Conservation (phyloP, 179 eudicot genomes). For the Gypsophila paniculata region DNA sequence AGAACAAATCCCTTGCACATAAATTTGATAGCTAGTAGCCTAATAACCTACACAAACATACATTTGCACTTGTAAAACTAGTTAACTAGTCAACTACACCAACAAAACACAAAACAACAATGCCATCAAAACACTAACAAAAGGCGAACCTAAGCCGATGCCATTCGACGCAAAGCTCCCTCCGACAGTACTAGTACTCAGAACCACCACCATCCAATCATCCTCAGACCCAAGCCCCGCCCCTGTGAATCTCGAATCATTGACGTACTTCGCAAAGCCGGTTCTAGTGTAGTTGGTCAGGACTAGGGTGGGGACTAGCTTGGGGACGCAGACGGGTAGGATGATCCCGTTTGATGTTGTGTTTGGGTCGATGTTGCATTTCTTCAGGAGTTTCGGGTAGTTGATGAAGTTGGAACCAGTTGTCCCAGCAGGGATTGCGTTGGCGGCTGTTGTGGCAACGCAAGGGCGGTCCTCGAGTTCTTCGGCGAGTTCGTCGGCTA, state of each 20-base stretch:
- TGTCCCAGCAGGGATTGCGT: slow-evolving; percentile 25
- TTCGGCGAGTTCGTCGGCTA: slow-evolving; percentile 63
- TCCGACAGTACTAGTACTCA: slow-evolving; percentile 41
- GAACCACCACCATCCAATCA: slow-evolving; percentile 66
- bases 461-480: slow-evolving; percentile 42
- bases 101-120: slow-evolving; percentile 25
- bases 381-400: slow-evolving; percentile 43
- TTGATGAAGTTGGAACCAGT: slow-evolving; percentile 30
- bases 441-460: slow-evolving; percentile 27
- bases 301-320: slow-evolving; percentile 50
- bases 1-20: too few relatives aligned
- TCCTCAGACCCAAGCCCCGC: slow-evolving; percentile 62
- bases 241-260: slow-evolving; percentile 50
- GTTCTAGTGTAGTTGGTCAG: slow-evolving; percentile 69
- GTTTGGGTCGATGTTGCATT: slow-evolving; percentile 50
- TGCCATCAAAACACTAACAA: slow-evolving; percentile 10
- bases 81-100: neutral
- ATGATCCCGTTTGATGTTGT: slow-evolving; percentile 50
- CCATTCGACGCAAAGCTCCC: slow-evolving; percentile 50
- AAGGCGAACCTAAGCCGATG: slow-evolving; percentile 15
- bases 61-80: too few relatives aligned
- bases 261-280: slow-evolving; percentile 33
- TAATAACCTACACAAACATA: too few relatives aligned
- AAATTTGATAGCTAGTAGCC: too few relatives aligned
- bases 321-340: slow-evolving; percentile 59